Evolutionary conservation across 495 filamentous ascomycete genomes (phyloP).

Genomic region (Ascobolus immersus): DNA sequence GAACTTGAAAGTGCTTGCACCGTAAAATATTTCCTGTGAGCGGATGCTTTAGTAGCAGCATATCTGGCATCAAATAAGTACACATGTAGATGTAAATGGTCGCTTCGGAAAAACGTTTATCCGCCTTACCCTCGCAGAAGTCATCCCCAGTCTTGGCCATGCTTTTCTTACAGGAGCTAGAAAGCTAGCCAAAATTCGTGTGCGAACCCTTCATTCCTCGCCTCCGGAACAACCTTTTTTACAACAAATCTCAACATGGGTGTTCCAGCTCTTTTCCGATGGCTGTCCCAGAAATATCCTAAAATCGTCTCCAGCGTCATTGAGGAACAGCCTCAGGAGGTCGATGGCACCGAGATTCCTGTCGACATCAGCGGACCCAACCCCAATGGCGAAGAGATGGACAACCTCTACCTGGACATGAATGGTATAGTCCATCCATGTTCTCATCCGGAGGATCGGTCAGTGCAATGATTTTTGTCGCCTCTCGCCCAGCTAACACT

Average conservation of each 20-base stretch:
- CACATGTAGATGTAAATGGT: too few species aligned
- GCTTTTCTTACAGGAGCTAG: too few species aligned
- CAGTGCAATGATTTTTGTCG: background rate
- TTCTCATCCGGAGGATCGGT: slow-evolving; percentile 75
- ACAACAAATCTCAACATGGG: slow-evolving; percentile 14
- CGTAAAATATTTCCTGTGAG: too few species aligned
- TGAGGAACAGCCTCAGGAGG: slow-evolving; percentile 51
- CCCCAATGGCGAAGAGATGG: slow-evolving; percentile 91
- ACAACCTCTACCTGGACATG: slow-evolving; percentile 98
- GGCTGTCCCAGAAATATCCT: slow-evolving; percentile 24
- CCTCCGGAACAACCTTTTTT: too few species aligned
- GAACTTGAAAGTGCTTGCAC: too few species aligned
- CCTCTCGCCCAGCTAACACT: background rate
- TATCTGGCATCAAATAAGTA: too few species aligned
- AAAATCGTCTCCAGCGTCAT: slow-evolving; percentile 83
- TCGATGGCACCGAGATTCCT: slow-evolving; percentile 53
- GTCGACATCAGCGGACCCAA: slow-evolving; percentile 65
- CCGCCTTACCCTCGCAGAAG: too few species aligned
- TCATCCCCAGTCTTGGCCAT: too few species aligned
- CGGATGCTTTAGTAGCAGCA: too few species aligned
- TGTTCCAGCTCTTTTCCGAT: slow-evolving; percentile 17
- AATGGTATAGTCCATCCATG: slow-evolving; percentile 99
- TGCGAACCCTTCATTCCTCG: too few species aligned
- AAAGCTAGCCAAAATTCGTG: too few species aligned
- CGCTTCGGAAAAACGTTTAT: too few species aligned